phyloP scores from a whole-genome alignment of 208 protist species.

The Acanthamoeba lenticulata region DNA sequence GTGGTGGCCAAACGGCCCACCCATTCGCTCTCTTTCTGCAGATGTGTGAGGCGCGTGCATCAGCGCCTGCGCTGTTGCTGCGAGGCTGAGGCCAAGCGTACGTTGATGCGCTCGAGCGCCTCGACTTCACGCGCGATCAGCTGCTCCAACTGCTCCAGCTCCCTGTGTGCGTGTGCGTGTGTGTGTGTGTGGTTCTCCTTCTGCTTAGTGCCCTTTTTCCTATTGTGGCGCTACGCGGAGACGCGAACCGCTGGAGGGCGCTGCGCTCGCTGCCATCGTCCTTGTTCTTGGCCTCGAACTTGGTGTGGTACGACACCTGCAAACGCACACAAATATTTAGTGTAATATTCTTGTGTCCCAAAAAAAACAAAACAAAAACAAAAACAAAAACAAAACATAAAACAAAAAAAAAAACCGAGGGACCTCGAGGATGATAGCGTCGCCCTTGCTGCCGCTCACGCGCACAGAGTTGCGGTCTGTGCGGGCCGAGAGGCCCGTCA shows the following conservation, averaged over 20 bases:
- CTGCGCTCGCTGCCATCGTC: conserved; percentile 23
- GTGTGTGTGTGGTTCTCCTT: not conserved
- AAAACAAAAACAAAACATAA: not conserved
- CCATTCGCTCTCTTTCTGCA: conserved; percentile 37
- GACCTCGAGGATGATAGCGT: conserved; percentile 14
- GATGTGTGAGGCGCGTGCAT: not conserved
- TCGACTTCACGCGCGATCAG: not conserved
- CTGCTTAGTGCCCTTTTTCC: not conserved
- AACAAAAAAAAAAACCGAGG: not conserved
- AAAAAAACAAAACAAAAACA: not conserved
- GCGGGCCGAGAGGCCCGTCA: not conserved
- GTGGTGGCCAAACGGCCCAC: not conserved
- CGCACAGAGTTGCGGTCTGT: conserved; percentile 46
- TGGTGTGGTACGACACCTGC: not conserved
- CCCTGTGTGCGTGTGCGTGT: too few relatives aligned
- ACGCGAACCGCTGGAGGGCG: not conserved
- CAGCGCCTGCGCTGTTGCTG: not conserved
- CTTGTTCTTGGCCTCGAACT: not conserved
- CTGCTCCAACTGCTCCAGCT: too few relatives aligned
- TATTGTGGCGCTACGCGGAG: too few relatives aligned
- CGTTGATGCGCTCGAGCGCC: not conserved
- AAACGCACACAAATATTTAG: too few relatives aligned
- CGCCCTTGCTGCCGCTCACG: not conserved
- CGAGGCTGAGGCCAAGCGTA: not conserved
- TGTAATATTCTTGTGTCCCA: too few relatives aligned